Percentiles rank a stretch among this genome's conserved stretches.
Evolutionary conservation across 192 early-diverging fungal genomes (phyloP).

Genomic region (Phycomyces nitens): DNA sequence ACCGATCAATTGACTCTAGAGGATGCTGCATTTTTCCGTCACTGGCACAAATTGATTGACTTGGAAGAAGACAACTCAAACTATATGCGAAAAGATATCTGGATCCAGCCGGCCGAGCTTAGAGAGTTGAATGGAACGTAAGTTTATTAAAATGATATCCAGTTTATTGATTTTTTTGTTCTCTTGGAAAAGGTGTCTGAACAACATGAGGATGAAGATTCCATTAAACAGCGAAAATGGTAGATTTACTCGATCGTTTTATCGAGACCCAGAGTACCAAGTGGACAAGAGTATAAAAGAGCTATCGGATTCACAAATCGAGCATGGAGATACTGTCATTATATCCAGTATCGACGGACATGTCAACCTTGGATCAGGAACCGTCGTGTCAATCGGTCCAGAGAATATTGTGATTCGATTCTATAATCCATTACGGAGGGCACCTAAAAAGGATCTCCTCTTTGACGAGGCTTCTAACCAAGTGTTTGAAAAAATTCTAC

Average conservation of each 20-base stretch:
- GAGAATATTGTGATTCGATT: conserved; percentile 52
- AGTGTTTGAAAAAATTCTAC: conserved; percentile 38
- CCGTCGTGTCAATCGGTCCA: conserved; percentile 52
- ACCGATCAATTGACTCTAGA: conserved; percentile 54
- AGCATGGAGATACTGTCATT: conserved; percentile 75
- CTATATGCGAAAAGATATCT: conserved; percentile 63
- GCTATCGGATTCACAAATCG: conserved; percentile 37
- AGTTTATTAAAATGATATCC: neutral
- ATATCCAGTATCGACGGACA: conserved; percentile 74
- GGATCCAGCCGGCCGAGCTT: conserved; percentile 42
- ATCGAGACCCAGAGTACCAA: neutral
- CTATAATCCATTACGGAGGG: conserved; percentile 34
- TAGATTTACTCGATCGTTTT: neutral
- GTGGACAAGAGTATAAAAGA: neutral
- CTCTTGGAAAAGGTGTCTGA: conserved; percentile 34
- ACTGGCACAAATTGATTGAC: conserved; percentile 74
- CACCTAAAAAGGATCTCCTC: conserved; percentile 42
- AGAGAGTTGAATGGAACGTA: conserved; percentile 44
- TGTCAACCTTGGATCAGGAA: conserved; percentile 75
- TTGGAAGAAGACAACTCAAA: conserved; percentile 71
- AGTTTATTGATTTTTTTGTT: neutral
- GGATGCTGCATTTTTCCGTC: conserved; percentile 69
- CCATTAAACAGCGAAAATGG: neutral
- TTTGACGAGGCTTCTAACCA: conserved; percentile 60
- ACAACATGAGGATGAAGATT: conserved; percentile 29